Conservation (phyloP, 306 rosid species). For the Hippophae gyantsensis region DNA sequence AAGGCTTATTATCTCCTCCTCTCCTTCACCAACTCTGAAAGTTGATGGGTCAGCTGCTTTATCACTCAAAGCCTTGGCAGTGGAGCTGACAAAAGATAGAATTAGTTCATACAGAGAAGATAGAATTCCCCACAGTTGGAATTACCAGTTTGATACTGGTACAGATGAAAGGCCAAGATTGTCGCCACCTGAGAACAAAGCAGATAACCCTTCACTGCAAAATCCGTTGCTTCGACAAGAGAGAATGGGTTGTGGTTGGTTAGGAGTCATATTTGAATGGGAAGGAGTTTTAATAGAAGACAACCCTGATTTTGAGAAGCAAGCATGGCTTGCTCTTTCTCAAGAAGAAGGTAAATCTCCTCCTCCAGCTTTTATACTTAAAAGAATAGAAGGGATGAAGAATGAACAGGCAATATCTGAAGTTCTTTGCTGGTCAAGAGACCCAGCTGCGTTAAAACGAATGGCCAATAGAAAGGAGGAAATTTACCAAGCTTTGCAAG, state of each 20-base stretch:
- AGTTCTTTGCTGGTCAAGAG: conserved; percentile 97
- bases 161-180: conserved; percentile 55
- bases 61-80: conserved; percentile 52
- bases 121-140: conserved; percentile 47
- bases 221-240: conserved; percentile 91
- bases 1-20: conserved; percentile 34
- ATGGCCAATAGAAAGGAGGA: conserved; percentile 80
- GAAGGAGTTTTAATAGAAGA: conserved; percentile 88
- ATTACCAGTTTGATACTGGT: conserved; percentile 38
- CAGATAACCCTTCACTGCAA: conserved; percentile 63
- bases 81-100: conserved; percentile 64
- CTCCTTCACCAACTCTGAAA: conserved; percentile 34
- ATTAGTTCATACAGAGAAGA: conserved; percentile 62
- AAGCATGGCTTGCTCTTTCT: conserved; percentile 72
- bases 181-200: conserved; percentile 86
- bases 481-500: conserved; percentile 72
- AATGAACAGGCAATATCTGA: conserved; percentile 87
- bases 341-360: conserved; percentile 85
- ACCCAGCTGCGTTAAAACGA: conserved; percentile 55
- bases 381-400: conserved; percentile 92
- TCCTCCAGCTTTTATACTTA: conserved; percentile 64
- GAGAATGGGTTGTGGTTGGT: conserved; percentile 96
- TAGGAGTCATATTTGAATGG: conserved; percentile 95
- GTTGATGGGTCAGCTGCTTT: conserved; percentile 20
- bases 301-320: conserved; percentile 70